These are phyloP conservation scores for Strobilomyces confusus DNA, from an alignment of 768 basidiomycete species.

Conservation along the genomic window DNA sequence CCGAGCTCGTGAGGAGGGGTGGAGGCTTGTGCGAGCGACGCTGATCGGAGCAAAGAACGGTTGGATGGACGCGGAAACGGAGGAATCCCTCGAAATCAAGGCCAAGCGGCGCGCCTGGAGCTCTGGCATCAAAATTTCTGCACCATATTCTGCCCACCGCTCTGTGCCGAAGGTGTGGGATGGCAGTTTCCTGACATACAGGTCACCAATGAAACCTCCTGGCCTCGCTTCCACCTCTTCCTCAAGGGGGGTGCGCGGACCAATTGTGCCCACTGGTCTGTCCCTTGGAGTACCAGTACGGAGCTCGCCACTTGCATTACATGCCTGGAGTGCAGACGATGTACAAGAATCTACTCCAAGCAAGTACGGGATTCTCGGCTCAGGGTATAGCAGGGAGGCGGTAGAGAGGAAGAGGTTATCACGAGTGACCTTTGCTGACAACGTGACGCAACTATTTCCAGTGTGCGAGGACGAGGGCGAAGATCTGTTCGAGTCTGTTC, in stretches of 20 bases:
- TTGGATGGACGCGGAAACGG: conserved; percentile 27
- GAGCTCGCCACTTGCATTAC: conserved; percentile 47
- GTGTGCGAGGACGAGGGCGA: conserved; percentile 31
- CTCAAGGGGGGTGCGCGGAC: conserved; percentile 6
- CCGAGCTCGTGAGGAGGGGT: conserved; percentile 39
- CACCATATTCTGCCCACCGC: conserved; percentile 16
- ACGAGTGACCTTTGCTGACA: conserved; percentile 17
- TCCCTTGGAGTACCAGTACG: conserved; percentile 48
- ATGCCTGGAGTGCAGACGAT: conserved; percentile 39
- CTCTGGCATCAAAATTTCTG: conserved; percentile 43
- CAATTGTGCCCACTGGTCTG: conserved; percentile 33
- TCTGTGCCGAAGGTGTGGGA: conserved; percentile 16
- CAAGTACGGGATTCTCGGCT: conserved; percentile 18
- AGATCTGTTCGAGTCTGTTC: conserved; percentile 29
- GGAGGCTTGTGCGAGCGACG: conserved; percentile 34
- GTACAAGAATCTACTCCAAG: conserved; percentile 20
- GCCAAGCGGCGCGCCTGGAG: conserved; percentile 67
- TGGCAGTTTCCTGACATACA: not conserved
- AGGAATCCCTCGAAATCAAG: conserved; percentile 48
- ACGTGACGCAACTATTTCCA: conserved; percentile 24
- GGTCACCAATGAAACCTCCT: conserved; percentile 13
- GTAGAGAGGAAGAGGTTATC: conserved; percentile 13
- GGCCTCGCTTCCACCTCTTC: conserved; percentile 19
- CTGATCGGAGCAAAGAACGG: conserved; percentile 18
- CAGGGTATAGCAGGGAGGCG: conserved; percentile 12